Base-by-base conservation (phyloP, 371 early-diverging fungal genomes). In the Mortierella sp. region DNA sequence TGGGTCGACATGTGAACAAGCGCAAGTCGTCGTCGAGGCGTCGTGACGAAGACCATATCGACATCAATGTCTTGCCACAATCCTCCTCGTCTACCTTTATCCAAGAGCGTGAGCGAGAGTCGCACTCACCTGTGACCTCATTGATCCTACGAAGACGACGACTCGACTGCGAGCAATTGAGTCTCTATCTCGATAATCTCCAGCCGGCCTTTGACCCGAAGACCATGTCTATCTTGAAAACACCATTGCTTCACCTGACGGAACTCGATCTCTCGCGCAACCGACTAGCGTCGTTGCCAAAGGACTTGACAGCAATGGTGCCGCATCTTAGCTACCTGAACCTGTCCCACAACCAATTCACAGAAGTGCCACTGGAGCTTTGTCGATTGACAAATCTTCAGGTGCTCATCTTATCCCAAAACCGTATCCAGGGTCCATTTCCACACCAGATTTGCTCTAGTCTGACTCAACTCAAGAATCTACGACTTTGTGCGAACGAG, bases 221-320 rank as follows among this genome's bases (percentile, higher is more conserved):
- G 23, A 74, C 65, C 2, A 72, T 81, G 67, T 69, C 75, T n/a
- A 69, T 68, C 12, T 68, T 77, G 29, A 74, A 76, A 43, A 60
- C 75, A 21, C 72, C 74, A 1, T 74, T 84, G 26, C 65, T 81
- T 18, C 76, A 83, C 43, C 72, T 91, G 21, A 80, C 86, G 0
- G 88, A 88, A 60, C 73, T 91, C 16, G 90, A 90, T 62, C 81
- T 91, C 12, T 88, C 89, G 7, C 82, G 87, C 25, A 90, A 90
- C 60, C 73, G 81, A 7, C 71, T 90, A 4, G 64, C 76, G 4
- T 30, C 69, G 7, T 57, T 90, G 0, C 89, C 90, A 0, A n/a
- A 47, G 16, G 80, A 85, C 52, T 65, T 89, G 15, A 66, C 66
- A 0, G 50, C 79, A 4, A 65, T 86, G 46, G 72, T 87, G 11